phyloP scores from a whole-genome alignment of 106 monocot genomes.

The Phalaenopsis equestris region DNA sequence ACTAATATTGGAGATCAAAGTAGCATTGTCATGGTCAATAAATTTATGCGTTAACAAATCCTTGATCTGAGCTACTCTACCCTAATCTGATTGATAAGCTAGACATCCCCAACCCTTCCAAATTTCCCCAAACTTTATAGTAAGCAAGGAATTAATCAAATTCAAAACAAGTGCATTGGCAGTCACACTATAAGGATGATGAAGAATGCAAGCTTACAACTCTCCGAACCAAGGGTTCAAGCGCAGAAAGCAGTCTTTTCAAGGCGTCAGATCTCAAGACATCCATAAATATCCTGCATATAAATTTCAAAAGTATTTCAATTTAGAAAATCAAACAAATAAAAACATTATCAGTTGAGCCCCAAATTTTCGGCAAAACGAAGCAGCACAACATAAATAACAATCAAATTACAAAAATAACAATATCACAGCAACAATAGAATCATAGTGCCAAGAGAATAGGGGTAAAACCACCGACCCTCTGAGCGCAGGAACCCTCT shows the following conservation, averaged over 20 bases:
- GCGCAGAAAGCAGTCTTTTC: constrained; percentile 15
- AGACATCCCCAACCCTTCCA: not conserved
- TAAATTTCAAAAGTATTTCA: not conserved
- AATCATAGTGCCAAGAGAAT: not conserved
- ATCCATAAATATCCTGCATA: constrained; percentile 20
- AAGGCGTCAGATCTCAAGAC: constrained; percentile 18
- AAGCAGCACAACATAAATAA: not conserved
- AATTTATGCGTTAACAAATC: no score
- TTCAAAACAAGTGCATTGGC: not conserved
- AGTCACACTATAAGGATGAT: not conserved
- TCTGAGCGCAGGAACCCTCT: constrained; percentile 14
- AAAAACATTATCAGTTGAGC: not conserved
- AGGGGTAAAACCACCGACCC: constrained; percentile 1
- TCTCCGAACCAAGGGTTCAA: constrained; percentile 37
- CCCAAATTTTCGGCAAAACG: not conserved
- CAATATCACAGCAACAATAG: not conserved
- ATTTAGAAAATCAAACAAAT: not conserved
- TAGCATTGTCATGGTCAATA: no score
- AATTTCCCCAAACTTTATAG: not conserved
- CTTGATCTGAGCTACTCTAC: no score
- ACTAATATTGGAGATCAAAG: no score
- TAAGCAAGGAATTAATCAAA: not conserved
- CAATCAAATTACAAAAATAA: not conserved
- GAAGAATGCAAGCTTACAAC: constrained; percentile 24
- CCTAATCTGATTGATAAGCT: no score